Evolutionary conservation across 768 basidiomycete species (phyloP), one percentile per base, ranked within the genome.

Genomic region (Boletus huronensis): DNA sequence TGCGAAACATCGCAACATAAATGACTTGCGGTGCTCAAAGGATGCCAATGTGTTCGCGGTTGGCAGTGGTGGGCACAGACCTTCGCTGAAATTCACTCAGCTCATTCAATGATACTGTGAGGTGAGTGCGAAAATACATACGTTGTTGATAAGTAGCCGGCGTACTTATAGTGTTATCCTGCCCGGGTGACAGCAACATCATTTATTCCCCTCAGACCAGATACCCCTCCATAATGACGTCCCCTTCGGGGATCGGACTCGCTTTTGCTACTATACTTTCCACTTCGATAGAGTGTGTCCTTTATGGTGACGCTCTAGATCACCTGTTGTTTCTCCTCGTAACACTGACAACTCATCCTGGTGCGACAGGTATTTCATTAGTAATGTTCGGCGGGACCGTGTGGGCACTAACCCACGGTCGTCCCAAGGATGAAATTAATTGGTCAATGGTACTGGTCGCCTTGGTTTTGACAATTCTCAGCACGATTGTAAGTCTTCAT

Each of bases 311-410:
- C 2, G 31, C 13, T 25, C 14, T 13, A 6, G n/a, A 26, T 25
- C 17, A n/a, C 7, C 17, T 31, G 6, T 5, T 19, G 1, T n/a
- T 29, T 42, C 11, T n/a, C 39, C 14, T 17, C 19, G 1, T 9
- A 7, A 10, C 17, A 14, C 51, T 62, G 8, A 59, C 50, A n/a
- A 48, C 26, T 28, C 23, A 17, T 14, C 50, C n/a, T 23, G 41
- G 16, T 36, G 2, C 5, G 3, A 48, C 38, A 62, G 61, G 61
- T 42, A 59, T 65, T 49, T 65, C 64, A 28, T 42, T 65, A 2
- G 32, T 65, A 23, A 45, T 65, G 47, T 65, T 55, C n/a, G 23
- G 52, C 25, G 64, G 60, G 5, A 67, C 70, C 2, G 10, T 72
- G 16, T 70, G 64, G 59, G 58, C 63, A 23, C 53, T 70, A 3